A percentile compares a stretch with the other conserved stretches of the same genome.
phyloP scores from a whole-genome alignment of 2,329 filamentous ascomycete genomes.

The Colletotrichum filicis region DNA sequence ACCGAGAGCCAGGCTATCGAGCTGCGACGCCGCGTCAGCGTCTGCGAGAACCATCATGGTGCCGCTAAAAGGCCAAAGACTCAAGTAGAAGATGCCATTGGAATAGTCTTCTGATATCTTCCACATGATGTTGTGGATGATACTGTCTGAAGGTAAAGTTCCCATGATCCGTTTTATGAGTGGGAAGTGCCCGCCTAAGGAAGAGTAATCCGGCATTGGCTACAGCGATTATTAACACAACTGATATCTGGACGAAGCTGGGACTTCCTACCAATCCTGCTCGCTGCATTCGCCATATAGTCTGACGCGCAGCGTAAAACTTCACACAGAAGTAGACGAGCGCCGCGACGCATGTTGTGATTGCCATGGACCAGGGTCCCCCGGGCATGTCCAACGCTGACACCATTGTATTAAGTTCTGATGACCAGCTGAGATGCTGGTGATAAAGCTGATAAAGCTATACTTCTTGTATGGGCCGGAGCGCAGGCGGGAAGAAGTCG shows the following conservation, averaged over 20 bases:
- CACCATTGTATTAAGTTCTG: background rate
- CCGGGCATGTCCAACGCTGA: background rate
- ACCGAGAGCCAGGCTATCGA: constrained; percentile 37
- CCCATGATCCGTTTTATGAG: constrained; percentile 36
- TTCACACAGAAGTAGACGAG: background rate
- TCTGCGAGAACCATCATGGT: constrained; percentile 37
- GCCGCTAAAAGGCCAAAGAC: constrained; percentile 42
- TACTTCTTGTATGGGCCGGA: no score
- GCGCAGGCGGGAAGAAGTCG: background rate
- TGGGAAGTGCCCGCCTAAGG: constrained; percentile 40
- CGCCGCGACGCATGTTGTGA: background rate
- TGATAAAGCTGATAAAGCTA: no score
- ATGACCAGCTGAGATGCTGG: background rate
- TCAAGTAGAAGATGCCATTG: constrained; percentile 39
- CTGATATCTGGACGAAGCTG: background rate
- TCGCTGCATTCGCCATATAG: constrained; percentile 8
- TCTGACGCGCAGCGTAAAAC: background rate
- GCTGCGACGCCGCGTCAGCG: constrained; percentile 39
- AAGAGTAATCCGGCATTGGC: constrained; percentile 32
- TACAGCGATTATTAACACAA: background rate
- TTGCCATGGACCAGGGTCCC: background rate
- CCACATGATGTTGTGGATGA: constrained; percentile 42
- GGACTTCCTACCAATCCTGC: background rate
- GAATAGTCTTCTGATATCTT: constrained; percentile 21
- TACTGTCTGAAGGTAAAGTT: constrained; percentile 38